phyloP scores from a whole-genome alignment of 2,329 filamentous ascomycete genomes.

The Penicillium sp. region DNA sequence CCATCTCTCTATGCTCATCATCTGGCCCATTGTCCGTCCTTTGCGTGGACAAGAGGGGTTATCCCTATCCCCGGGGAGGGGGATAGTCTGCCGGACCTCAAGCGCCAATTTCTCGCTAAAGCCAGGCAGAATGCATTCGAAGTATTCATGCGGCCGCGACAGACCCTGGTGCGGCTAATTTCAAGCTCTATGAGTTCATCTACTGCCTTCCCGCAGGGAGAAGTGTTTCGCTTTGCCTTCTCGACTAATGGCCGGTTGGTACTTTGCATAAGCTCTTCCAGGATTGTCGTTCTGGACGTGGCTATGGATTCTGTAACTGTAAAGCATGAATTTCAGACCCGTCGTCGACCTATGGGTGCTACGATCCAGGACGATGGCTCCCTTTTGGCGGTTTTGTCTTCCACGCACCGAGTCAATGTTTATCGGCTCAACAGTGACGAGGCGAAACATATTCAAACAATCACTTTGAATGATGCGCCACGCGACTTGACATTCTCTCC shows the following conservation, averaged over 20 bases:
- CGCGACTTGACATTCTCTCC: conserved; percentile 77
- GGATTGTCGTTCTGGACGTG: conserved; percentile 75
- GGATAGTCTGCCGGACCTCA: conserved; percentile 57
- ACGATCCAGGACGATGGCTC: conserved; percentile 77
- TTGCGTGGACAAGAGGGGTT: conserved; percentile 37
- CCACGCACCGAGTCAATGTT: conserved; percentile 80
- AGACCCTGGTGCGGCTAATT: conserved; percentile 73
- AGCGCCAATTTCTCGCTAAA: conserved; percentile 65
- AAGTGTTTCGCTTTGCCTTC: conserved; percentile 80
- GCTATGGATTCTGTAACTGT: conserved; percentile 60
- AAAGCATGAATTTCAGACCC: conserved; percentile 74
- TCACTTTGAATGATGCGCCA: conserved; percentile 75
- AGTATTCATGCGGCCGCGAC: conserved; percentile 67
- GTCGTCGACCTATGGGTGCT: conserved; percentile 70
- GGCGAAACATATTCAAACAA: conserved; percentile 68
- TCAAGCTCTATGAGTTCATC: conserved; percentile 82
- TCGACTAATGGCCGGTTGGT: conserved; percentile 73
- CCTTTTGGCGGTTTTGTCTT: conserved; percentile 74
- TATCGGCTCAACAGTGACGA: conserved; percentile 67
- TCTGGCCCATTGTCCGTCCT: conserved; percentile 44
- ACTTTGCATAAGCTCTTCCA: conserved; percentile 79
- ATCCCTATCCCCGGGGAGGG: conserved; percentile 38
- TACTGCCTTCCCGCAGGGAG: conserved; percentile 73
- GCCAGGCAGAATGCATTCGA: conserved; percentile 76
- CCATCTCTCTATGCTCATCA: conserved; percentile 48